Evolutionary conservation across 2,329 filamentous ascomycete species (phyloP).

Genomic region (Dactylonectria estremocensis): DNA sequence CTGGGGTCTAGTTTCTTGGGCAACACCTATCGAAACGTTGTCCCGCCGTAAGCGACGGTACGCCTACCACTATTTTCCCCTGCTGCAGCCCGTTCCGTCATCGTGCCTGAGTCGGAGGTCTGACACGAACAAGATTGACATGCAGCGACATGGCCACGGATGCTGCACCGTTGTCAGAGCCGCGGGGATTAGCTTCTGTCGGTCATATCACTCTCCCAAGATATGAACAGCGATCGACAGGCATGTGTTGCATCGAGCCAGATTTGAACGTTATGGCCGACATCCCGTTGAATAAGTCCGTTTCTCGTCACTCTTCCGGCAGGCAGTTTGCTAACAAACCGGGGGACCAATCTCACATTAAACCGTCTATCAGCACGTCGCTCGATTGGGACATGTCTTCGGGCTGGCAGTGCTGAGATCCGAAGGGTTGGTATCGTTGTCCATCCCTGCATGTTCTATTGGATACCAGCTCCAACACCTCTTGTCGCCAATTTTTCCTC

Average conservation of each 20-base stretch:
- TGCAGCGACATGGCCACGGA: slow-evolving; percentile 4
- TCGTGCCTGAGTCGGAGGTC: slow-evolving; percentile 26
- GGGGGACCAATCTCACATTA: slow-evolving; percentile 17
- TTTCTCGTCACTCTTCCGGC: slow-evolving; percentile 16
- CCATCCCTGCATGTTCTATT: slow-evolving; percentile 29
- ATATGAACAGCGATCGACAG: slow-evolving; percentile 1
- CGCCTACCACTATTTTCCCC: slow-evolving; percentile 13
- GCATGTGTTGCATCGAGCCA: slow-evolving; percentile 18
- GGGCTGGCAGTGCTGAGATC: slow-evolving; percentile 4
- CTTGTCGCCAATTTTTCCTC: slow-evolving; percentile 15
- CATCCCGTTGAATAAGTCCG: slow-evolving; percentile 2
- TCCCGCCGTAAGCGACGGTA: slow-evolving; percentile 49
- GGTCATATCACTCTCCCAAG: not conserved
- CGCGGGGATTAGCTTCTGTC: slow-evolving; percentile 2
- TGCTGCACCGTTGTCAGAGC: slow-evolving; percentile 1
- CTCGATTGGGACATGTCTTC: slow-evolving; percentile 14
- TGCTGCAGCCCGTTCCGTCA: slow-evolving; percentile 39
- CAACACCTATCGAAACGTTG: slow-evolving; percentile 35
- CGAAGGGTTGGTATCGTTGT: slow-evolving; percentile 14
- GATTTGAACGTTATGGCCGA: not conserved
- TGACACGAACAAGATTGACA: slow-evolving; percentile 23
- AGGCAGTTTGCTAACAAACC: slow-evolving; percentile 20
- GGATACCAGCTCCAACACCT: slow-evolving; percentile 14
- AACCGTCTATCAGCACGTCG: slow-evolving; percentile 15
- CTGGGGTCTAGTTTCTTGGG: slow-evolving; percentile 26